A percentile compares a stretch with the other conserved stretches of the same genome.
Conservation (phyloP, 352 stramenopile species). For the Phytophthora meadii region DNA sequence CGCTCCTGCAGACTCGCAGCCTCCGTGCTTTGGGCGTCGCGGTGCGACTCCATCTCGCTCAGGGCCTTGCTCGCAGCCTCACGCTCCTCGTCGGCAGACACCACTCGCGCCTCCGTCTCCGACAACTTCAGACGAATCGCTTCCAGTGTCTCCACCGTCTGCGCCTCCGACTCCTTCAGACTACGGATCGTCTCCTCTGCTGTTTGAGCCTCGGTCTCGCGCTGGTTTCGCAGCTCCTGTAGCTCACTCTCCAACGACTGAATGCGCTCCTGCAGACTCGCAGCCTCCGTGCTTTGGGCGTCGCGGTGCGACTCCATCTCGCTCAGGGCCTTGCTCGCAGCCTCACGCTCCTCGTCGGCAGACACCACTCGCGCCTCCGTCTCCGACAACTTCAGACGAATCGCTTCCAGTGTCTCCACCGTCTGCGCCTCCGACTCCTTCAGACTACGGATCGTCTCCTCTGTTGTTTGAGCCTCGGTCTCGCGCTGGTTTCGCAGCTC, state of each 20-base stretch:
- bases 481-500: slow-evolving; percentile 28
- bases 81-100: slow-evolving; percentile 24
- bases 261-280: slow-evolving; percentile 12
- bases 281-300: slow-evolving; percentile 20
- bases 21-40: slow-evolving; percentile 21
- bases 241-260: slow-evolving; percentile 28
- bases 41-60: slow-evolving; percentile 22
- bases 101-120: slow-evolving; percentile 21
- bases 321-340: slow-evolving; percentile 21
- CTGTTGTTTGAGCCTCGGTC: slow-evolving; percentile 19
- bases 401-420: slow-evolving; percentile 22
- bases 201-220: slow-evolving; percentile 12
- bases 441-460: slow-evolving; percentile 31
- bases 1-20: slow-evolving; percentile 10
- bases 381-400: slow-evolving; percentile 32
- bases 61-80: slow-evolving; percentile 23
- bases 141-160: slow-evolving; percentile 21
- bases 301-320: slow-evolving; percentile 27
- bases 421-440: slow-evolving; percentile 26
- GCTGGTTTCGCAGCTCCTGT: slow-evolving; percentile 26
- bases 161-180: slow-evolving; percentile 19
- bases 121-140: slow-evolving; percentile 26
- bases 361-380: slow-evolving; percentile 20
- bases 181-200: slow-evolving; percentile 26
- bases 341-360: slow-evolving; percentile 27